A percentile compares a stretch with the other conserved stretches of the same genome.
Evolutionary conservation across 2,329 filamentous ascomycete genomes (phyloP).

Genomic region (Aspergillus luchuensis): DNA sequence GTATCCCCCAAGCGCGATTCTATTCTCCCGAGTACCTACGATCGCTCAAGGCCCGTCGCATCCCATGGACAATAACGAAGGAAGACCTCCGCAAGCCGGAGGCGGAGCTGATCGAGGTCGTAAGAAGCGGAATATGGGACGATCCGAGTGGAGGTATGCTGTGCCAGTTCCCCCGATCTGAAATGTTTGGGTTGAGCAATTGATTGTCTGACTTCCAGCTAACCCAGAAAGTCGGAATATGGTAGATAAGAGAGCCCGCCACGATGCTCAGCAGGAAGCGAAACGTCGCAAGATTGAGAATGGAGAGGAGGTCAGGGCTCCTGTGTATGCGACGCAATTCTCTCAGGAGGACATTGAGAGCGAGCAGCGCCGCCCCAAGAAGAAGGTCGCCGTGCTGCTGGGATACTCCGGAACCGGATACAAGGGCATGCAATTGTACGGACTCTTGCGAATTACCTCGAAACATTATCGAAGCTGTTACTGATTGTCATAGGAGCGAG

Average conservation of each 20-base stretch:
- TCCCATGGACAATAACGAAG: conserved; percentile 40
- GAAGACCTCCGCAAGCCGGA: conserved; percentile 30
- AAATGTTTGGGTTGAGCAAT: neutral
- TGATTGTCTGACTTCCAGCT: conserved; percentile 34
- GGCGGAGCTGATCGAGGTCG: conserved; percentile 43
- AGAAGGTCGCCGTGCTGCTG: conserved; percentile 93
- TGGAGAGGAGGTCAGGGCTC: conserved; percentile 42
- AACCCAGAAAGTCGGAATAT: conserved; percentile 56
- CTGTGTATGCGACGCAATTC: conserved; percentile 61
- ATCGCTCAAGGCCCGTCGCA: neutral
- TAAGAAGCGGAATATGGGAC: conserved; percentile 69
- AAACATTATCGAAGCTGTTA: no score
- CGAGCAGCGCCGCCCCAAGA: conserved; percentile 86
- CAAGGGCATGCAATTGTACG: conserved; percentile 96
- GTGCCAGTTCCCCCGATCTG: neutral
- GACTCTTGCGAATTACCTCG: no score
- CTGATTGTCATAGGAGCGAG: conserved; percentile 42
- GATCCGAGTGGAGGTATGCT: conserved; percentile 65
- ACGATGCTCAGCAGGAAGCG: conserved; percentile 53
- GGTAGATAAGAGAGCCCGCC: conserved; percentile 56
- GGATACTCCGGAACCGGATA: conserved; percentile 97
- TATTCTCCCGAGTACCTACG: neutral
- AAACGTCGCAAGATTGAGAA: conserved; percentile 59
- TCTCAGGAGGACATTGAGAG: conserved; percentile 81
- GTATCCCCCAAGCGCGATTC: neutral